Base-by-base conservation (phyloP, 2,329 filamentous ascomycete genomes). In the Fusarium xyrophilum region DNA sequence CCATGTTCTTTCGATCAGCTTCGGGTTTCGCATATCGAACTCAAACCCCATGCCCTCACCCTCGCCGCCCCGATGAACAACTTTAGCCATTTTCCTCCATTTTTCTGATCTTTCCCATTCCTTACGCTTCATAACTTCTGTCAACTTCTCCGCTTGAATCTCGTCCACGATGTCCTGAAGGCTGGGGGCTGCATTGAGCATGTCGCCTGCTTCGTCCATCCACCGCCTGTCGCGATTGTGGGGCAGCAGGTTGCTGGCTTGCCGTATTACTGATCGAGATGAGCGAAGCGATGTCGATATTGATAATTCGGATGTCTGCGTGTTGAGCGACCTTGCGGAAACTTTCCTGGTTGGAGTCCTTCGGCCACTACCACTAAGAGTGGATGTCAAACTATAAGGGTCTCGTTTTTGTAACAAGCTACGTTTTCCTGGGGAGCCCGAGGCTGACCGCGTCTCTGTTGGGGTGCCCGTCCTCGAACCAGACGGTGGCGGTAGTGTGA, bases 1-100 rank as follows among this genome's bases (percentile, higher is more conserved):
- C 96, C 96, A 99, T 2, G 93, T 96, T 58, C 96, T 88, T 70
- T 94, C 91, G 61, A 97, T 89, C 43, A 99, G 83, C 78, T 97
- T 94, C n/a, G 91, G 85, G 76, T 91, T 92, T 68, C 86, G 88
- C 38, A 87, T 86, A 78, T 97, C 93, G 76, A 98, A 98, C 65
- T 88, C 80, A 80, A 88, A 88, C 57, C 87, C 88, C 75, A 86
- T 82, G 50, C 88, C 88, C 73, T 86, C 81, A 39, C 84, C 83
- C 60, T 84, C 81, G 27, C 76, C 80, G 39, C 82, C 83, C n/a
- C 78, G 80, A 51, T 81, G 85, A 63, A 84, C 76, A 25, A 87
- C 79, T 71, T 84, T 88, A 62, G 88, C 88, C 88, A 90, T 90
- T 72, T 83, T 88, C 55, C 86, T 83, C 88, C 88, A 90, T 73